A percentile compares a stretch with the other conserved stretches of the same genome.
These are phyloP conservation scores for Ustilago xerochloae DNA, from an alignment of 1,284 basidiomycete species.

Conservation along the genomic window DNA sequence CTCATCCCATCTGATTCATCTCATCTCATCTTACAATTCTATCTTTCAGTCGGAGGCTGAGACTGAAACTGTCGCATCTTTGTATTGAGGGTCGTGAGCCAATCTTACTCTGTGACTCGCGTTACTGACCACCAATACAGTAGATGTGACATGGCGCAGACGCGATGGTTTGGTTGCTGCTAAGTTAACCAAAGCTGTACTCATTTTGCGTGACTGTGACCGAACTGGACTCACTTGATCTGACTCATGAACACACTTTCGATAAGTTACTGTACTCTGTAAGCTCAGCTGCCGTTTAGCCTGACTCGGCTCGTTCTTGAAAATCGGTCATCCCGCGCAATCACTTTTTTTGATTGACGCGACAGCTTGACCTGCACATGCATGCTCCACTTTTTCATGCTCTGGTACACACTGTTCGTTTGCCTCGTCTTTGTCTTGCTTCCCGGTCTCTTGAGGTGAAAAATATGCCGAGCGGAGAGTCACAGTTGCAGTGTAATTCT, in stretches of 20 bases:
- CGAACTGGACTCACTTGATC: background rate
- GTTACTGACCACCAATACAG: too few relatives aligned
- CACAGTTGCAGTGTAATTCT: background rate
- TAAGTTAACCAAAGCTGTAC: too few relatives aligned
- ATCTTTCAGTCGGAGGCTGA: background rate
- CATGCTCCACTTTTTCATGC: background rate
- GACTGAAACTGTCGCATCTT: too few relatives aligned
- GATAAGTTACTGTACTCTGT: too few relatives aligned
- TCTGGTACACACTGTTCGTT: background rate
- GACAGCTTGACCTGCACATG: constrained; percentile 3
- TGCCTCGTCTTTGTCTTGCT: too few relatives aligned
- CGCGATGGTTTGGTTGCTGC: too few relatives aligned
- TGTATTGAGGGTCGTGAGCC: too few relatives aligned
- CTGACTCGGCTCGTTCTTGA: background rate
- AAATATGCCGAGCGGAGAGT: background rate
- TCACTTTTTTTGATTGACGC: background rate
- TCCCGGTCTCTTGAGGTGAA: background rate
- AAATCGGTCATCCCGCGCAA: background rate
- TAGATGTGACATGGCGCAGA: too few relatives aligned
- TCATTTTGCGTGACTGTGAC: too few relatives aligned
- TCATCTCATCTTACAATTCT: background rate
- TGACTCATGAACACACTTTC: background rate
- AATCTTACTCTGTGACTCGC: too few relatives aligned
- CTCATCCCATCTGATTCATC: background rate
- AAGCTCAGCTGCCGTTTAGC: constrained; percentile 6